Base-by-base conservation (phyloP, 2,329 filamentous ascomycete species). In the Proliferodiscus dingleyae region DNA sequence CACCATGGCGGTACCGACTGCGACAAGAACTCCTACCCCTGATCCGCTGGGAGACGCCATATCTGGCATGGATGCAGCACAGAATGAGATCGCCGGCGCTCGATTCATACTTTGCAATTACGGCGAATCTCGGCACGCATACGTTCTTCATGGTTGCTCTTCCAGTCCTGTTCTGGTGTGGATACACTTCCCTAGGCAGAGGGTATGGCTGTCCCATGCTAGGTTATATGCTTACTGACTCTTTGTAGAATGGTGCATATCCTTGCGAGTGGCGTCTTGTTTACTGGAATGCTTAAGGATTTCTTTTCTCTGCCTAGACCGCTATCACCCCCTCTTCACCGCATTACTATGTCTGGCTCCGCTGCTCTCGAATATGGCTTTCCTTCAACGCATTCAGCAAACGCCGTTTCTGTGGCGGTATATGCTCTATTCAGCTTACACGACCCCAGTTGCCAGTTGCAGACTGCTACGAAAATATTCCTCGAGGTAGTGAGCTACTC, bases 131-230 rank as follows among this genome's bases (percentile, higher is more conserved):
- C 45, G 89, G 93, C 55, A 98, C 93, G 1, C 93, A 98, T 68
- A 98, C 93, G 0, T 97, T 96, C 72, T 98, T 96, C 74, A 97
- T 97, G 90, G 78, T 95, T 56, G 85, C 89, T 47, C 71, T 98
- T 61, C 93, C 93, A 5, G 88, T 97, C 54, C 78, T 95, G 57
- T 97, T 97, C 71, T 98, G 93, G 93, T 95, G 89, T 61, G 91
- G 91, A 43, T 87, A 90, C 68, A 83, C 85, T 34, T 82, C 78
- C 52, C 78, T 95, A 55, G 93, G 89, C 45, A 85, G 93, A 71
- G 90, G 85, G 88, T 94, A 81, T 58, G 83, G 74, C 45, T 37
- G 18, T 45, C 50, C 37, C 41, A 41, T 41, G 16, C 18, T 28
- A 23, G 41, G 30, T 37, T 32, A 16, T 29, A 30, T 26, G 28